Evolutionary conservation across 108 stramenopile genomes (phyloP).

Genomic region (Poteriospumella lacustris): DNA sequence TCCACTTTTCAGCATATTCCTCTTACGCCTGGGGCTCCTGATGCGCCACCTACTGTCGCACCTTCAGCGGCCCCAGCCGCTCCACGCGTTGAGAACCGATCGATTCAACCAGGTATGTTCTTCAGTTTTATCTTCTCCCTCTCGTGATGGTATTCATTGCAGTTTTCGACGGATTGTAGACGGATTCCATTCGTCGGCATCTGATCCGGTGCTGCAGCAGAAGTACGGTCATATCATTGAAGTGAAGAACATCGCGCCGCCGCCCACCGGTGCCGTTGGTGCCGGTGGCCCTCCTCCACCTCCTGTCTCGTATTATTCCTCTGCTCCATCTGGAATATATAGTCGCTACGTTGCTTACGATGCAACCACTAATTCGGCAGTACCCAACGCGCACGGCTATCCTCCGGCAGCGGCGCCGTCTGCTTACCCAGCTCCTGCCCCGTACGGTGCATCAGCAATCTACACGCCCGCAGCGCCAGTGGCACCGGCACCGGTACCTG

Average conservation of each 20-base stretch:
- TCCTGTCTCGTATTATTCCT: background rate
- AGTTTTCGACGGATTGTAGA: background rate
- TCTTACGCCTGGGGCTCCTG: no score
- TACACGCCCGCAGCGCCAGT: background rate
- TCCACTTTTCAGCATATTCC: no score
- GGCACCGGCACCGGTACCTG: no score
- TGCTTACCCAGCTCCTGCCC: no score
- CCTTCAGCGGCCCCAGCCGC: no score
- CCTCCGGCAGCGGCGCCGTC: background rate
- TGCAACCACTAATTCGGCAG: background rate
- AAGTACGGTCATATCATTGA: constrained; percentile 17
- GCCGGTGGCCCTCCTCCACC: background rate
- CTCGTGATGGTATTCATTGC: background rate
- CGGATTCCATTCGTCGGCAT: constrained; percentile 26
- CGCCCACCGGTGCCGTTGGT: background rate
- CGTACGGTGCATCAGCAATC: no score
- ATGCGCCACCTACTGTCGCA: no score
- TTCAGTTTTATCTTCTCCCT: no score
- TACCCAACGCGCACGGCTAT: background rate
- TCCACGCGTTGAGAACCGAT: no score
- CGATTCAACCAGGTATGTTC: no score
- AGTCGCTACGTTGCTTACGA: background rate
- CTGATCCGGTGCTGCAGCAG: constrained; percentile 20
- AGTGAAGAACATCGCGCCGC: background rate
- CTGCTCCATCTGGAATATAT: background rate